Evolutionary conservation across 2,329 filamentous ascomycete genomes (phyloP), one percentile per base, ranked within the genome.

Genomic region (Camillea tinctor): DNA sequence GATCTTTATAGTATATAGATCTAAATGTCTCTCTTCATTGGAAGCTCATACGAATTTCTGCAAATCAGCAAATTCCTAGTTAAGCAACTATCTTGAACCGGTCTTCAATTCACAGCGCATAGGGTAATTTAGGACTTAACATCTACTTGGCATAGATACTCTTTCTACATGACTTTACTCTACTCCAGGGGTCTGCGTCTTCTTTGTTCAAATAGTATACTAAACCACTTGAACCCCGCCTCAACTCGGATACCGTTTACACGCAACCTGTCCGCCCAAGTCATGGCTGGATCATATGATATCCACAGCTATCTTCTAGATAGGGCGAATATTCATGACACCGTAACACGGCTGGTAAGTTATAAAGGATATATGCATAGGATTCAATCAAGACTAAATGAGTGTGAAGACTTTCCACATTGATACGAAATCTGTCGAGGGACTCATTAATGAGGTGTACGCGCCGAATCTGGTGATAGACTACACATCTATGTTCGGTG

Each of bases 261-360:
- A 15, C 36, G 36, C 17, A 44, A 44, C 13, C 11, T 15, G 13
- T n/a, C 4, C 17, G 48, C 19, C 11, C 21, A 24, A 50, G 60
- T 4, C 36, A 67, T 67, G 75, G 59, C 73, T 63, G 49, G 72
- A 65, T 53, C 58, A 2, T 72, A 72, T 59, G 67, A 70, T 52
- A 60, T 66, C 44, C 52, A 65, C 52, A 63, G 68, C 2, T 73
- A 71, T 60, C 69, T 75, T n/a, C 68, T 75, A 19, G 71, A 74
- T 62, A 65, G 67, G 44, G 68, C 71, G 24, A 74, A 74, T 58
- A 68, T 74, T 52, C 66, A 73, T 7, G 71, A 74, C 51, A 71
- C 68, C 0, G 59, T 73, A 3, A 59, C 52, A 36, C 69, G 68
- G 24, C 60, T 73, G 24, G 72, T 73, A 61, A 54, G 59, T 58